phyloP scores from a whole-genome alignment of 176 grass and related monocot genomes.

The Urochloa ruziziensis region DNA sequence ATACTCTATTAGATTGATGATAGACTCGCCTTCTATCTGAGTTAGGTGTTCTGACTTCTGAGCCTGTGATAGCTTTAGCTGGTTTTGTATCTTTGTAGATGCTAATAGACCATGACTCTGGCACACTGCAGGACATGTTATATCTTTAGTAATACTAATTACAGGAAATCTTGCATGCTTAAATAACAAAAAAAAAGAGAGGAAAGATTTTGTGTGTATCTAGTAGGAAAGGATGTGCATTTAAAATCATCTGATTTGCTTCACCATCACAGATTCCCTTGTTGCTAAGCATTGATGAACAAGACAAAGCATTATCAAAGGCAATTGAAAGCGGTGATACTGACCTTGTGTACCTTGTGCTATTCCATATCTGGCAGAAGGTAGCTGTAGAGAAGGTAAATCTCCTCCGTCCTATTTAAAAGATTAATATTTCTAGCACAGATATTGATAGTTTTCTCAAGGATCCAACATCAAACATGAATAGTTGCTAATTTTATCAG shows the following conservation, averaged over 20 bases:
- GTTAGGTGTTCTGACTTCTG: slow-evolving; percentile 2
- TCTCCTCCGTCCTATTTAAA: background rate
- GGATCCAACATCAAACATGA: slow-evolving; percentile 6
- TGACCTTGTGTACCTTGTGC: slow-evolving; percentile 92
- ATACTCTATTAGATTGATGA: background rate
- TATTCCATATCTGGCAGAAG: slow-evolving; percentile 99
- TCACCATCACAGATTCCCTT: slow-evolving; percentile 72
- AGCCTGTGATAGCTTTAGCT: slow-evolving; percentile 6
- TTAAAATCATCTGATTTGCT: slow-evolving; percentile 27
- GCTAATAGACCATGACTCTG: slow-evolving; percentile 7
- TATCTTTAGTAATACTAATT: slow-evolving; percentile 12
- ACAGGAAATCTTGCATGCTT: background rate
- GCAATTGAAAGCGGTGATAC: slow-evolving; percentile 94
- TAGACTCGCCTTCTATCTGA: background rate
- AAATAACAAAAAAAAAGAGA: slow-evolving; percentile 11
- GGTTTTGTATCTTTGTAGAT: slow-evolving; percentile 4
- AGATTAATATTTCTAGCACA: background rate
- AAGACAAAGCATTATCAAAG: slow-evolving; percentile 85
- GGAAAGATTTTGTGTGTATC: background rate
- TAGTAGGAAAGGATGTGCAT: background rate
- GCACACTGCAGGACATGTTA: slow-evolving; percentile 19
- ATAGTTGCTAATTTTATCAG: background rate
- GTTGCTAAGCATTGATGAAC: slow-evolving; percentile 91
- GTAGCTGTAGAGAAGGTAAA: slow-evolving; percentile 62
- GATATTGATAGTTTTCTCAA: background rate